Conservation (phyloP, 2,329 filamentous ascomycete species). For the Alternaria brassicae region DNA sequence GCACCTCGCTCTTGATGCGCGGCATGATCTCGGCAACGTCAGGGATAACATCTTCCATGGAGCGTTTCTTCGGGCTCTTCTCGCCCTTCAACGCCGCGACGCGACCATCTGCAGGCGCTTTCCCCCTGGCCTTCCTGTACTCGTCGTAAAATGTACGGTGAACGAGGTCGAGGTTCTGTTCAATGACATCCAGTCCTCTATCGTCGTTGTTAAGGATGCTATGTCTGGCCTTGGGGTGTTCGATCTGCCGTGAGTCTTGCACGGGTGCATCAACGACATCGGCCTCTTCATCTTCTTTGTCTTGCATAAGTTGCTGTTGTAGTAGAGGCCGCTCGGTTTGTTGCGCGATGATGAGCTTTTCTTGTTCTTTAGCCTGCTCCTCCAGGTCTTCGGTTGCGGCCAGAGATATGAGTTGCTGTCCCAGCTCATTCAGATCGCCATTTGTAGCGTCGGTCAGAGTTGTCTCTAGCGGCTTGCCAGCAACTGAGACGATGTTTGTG, state of each 20-base stretch:
- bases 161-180: slow-evolving; percentile 75
- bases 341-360: slow-evolving; percentile 86
- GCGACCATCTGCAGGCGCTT: slow-evolving; percentile 53
- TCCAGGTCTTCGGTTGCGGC: slow-evolving; percentile 75
- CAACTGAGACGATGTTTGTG: slow-evolving; percentile 24
- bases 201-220: slow-evolving; percentile 89
- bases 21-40: slow-evolving; percentile 88
- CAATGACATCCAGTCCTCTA: slow-evolving; percentile 77
- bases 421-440: slow-evolving; percentile 66
- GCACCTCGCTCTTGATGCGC: slow-evolving; percentile 76
- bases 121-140: slow-evolving; percentile 67
- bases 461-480: slow-evolving; percentile 32
- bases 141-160: slow-evolving; percentile 83
- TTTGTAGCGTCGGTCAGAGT: slow-evolving; percentile 38
- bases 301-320: slow-evolving; percentile 90
- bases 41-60: slow-evolving; percentile 68
- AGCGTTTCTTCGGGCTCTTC: slow-evolving; percentile 58
- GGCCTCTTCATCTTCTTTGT: slow-evolving; percentile 77
- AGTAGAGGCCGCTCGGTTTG: slow-evolving; percentile 85
- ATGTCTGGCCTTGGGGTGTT: slow-evolving; percentile 63
- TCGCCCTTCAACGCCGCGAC: slow-evolving; percentile 60
- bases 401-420: slow-evolving; percentile 78
- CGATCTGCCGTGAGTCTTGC: slow-evolving; percentile 41
- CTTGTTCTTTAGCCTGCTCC: slow-evolving; percentile 82
- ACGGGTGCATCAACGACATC: slow-evolving; percentile 57